These are phyloP conservation scores for Polyporus arcularius DNA, from an alignment of 768 basidiomycete species.

Conservation along the genomic window DNA sequence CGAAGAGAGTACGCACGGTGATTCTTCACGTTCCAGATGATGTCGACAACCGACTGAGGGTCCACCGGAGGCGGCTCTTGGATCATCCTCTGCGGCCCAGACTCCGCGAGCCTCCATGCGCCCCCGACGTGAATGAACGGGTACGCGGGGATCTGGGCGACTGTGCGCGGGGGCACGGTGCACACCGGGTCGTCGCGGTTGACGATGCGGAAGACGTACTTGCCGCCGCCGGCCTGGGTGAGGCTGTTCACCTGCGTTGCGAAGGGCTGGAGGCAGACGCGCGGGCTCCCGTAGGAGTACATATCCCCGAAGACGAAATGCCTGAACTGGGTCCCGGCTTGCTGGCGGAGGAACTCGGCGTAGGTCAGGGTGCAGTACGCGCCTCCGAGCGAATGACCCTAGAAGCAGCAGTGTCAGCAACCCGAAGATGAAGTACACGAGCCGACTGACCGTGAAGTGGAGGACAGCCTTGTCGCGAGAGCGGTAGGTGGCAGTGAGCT, in stretches of 20 bases:
- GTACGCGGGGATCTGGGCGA: not conserved
- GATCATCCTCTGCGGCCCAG: slow-evolving; percentile 1
- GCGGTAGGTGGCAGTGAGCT: not conserved
- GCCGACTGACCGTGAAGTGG: slow-evolving; percentile 9
- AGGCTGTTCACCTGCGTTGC: not conserved
- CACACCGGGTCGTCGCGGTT: slow-evolving; percentile 8
- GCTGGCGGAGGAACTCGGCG: slow-evolving; percentile 12
- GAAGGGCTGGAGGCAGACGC: slow-evolving; percentile 7
- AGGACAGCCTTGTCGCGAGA: not conserved
- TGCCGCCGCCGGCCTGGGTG: not conserved
- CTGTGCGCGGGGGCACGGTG: slow-evolving; percentile 1
- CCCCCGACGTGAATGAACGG: slow-evolving; percentile 8
- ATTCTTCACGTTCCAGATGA: not conserved
- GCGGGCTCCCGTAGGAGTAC: slow-evolving; percentile 5
- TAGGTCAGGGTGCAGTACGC: slow-evolving; percentile 8
- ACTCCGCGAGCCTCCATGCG: slow-evolving; percentile 2
- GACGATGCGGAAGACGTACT: slow-evolving; percentile 15
- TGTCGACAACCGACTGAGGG: not conserved
- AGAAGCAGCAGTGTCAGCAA: no score
- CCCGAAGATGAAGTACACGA: no score
- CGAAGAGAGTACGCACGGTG: no score
- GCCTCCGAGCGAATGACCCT: slow-evolving; percentile 14
- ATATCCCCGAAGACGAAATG: slow-evolving; percentile 7
- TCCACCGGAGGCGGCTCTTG: slow-evolving; percentile 5
- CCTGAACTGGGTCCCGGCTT: not conserved